phyloP scores from a whole-genome alignment of 1,139 yeast species.

The Debaryomycetaceae sp. region DNA sequence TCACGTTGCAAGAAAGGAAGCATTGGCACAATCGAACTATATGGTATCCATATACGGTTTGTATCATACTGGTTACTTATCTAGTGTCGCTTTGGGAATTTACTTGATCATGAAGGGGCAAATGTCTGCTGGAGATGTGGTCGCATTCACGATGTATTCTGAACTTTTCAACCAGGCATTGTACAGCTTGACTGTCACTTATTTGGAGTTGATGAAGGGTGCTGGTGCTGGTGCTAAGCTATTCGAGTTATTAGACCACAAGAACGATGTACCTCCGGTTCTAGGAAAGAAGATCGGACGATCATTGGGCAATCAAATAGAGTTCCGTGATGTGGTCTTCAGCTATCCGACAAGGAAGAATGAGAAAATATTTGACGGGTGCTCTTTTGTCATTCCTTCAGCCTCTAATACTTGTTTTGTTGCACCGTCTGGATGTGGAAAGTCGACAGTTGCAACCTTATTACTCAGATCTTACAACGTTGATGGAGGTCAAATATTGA shows the following conservation, averaged over 20 bases:
- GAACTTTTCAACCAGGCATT: conserved; percentile 48
- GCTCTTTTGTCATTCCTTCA: conserved; percentile 56
- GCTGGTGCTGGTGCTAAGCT: conserved; percentile 52
- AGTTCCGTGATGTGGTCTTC: conserved; percentile 65
- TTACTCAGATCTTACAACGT: conserved; percentile 66
- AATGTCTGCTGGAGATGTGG: conserved; percentile 48
- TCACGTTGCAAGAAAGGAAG: conserved; percentile 43
- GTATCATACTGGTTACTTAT: conserved; percentile 44
- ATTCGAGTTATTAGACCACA: conserved; percentile 43
- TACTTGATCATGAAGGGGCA: conserved; percentile 40
- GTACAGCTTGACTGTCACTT: conserved; percentile 48
- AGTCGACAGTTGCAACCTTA: conserved; percentile 76
- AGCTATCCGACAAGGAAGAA: conserved; percentile 88
- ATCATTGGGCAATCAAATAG: conserved; percentile 52
- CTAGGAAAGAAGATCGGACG: conserved; percentile 41
- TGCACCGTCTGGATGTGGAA: conserved; percentile 92
- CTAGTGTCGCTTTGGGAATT: conserved; percentile 45
- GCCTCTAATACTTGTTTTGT: conserved; percentile 86
- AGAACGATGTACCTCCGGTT: conserved; percentile 43
- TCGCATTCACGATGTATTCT: conserved; percentile 48
- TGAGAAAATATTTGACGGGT: conserved; percentile 62
- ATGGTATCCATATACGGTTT: conserved; percentile 44
- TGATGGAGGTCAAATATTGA: conserved; percentile 52
- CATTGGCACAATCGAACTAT: conserved; percentile 47
- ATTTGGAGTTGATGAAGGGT: conserved; percentile 56